Conservation (phyloP, 768 basidiomycete genomes). For the Hericium coralloides region DNA sequence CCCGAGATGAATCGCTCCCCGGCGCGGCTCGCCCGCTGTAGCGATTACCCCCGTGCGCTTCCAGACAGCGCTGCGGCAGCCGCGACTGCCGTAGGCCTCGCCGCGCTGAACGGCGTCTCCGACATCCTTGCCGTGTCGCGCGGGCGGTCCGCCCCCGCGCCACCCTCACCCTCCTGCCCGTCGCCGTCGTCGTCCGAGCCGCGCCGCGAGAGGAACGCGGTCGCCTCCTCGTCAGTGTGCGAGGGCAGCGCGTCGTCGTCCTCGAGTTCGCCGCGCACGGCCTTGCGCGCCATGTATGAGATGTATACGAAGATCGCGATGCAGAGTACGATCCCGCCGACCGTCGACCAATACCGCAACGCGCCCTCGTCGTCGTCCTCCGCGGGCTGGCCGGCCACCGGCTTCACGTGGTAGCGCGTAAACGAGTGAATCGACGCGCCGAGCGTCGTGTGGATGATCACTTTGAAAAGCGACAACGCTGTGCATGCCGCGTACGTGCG, state of each 20-base stretch:
- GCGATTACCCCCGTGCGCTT: background rate
- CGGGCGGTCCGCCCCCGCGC: constrained; percentile 29
- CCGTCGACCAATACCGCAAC: constrained; percentile 44
- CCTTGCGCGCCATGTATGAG: constrained; percentile 64
- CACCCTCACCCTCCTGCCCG: constrained; percentile 34
- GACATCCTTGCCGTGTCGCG: constrained; percentile 7
- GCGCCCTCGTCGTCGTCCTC: background rate
- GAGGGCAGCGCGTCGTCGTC: constrained; percentile 29
- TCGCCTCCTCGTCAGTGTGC: constrained; percentile 14
- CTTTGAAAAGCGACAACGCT: constrained; percentile 78
- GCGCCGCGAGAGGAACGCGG: constrained; percentile 7
- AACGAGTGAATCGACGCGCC: constrained; percentile 85
- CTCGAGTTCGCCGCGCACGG: constrained; percentile 46
- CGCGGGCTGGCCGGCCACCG: constrained; percentile 11
- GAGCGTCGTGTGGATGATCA: constrained; percentile 84
- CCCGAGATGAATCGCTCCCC: background rate
- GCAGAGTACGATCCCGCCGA: constrained; percentile 61
- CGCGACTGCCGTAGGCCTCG: too few relatives aligned
- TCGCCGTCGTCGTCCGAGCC: constrained; percentile 15
- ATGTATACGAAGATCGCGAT: constrained; percentile 73
- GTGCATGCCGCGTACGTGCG: constrained; percentile 75
- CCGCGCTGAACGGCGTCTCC: background rate
- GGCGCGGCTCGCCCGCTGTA: background rate
- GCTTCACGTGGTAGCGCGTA: constrained; percentile 44
- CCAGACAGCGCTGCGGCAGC: background rate